Evolutionary conservation across 306 rosid genomes (phyloP).

Genomic region (Gastrolobium villosum): DNA sequence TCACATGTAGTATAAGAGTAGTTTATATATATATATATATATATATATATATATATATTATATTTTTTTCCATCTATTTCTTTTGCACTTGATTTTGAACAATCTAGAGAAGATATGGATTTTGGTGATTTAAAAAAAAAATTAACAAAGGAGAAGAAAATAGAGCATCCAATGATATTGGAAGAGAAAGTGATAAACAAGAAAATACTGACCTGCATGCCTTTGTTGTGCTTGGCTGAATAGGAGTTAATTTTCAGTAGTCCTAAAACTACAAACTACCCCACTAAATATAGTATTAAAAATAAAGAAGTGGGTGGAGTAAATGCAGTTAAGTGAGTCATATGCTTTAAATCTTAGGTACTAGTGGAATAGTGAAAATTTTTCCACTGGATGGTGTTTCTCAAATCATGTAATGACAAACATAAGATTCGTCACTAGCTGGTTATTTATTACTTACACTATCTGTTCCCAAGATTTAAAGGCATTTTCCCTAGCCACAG

Average conservation of each 20-base stretch:
- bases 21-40: too few relatives aligned
- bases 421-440: not conserved
- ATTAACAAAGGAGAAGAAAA: not conserved
- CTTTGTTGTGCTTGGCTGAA: conserved; percentile 1
- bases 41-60: too few relatives aligned
- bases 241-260: not conserved
- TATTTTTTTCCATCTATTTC: not conserved
- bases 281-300: too few relatives aligned
- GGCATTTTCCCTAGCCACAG: not conserved
- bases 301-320: too few relatives aligned
- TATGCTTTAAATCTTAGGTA: too few relatives aligned
- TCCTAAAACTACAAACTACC: too few relatives aligned
- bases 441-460: not conserved
- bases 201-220: not conserved
- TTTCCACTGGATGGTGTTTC: not conserved
- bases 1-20: too few relatives aligned
- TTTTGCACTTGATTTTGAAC: not conserved
- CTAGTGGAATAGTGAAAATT: too few relatives aligned
- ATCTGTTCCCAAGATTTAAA: not conserved
- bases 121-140: not conserved
- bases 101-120: not conserved
- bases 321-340: too few relatives aligned
- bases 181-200: conserved; percentile 13
- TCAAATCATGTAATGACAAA: not conserved
- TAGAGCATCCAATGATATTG: not conserved